These are phyloP conservation scores for Geranium rotundifolium DNA, from an alignment of 345 rosid genomes.

Conservation along the genomic window DNA sequence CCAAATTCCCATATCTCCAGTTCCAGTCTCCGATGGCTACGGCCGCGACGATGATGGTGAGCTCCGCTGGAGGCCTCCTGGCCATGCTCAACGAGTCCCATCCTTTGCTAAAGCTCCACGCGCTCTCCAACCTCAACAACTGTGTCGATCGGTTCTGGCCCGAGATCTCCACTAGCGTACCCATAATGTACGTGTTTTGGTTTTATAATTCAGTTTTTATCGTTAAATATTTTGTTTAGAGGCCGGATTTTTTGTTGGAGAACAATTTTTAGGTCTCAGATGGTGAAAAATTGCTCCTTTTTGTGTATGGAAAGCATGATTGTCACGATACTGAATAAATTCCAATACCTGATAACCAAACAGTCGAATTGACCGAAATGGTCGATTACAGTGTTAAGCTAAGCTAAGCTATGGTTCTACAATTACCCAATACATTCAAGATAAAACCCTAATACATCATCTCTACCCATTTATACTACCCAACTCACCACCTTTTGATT, in stretches of 20 bases:
- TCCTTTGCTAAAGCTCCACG: constrained; percentile 78
- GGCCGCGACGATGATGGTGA: constrained; percentile 67
- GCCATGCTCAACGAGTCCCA: constrained; percentile 94
- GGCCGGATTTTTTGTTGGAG: no score
- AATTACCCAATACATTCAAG: no score
- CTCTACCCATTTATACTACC: no score
- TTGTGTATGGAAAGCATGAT: no score
- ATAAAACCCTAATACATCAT: no score
- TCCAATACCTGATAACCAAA: no score
- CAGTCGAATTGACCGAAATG: no score
- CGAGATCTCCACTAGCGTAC: constrained; percentile 97
- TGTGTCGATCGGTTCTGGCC: constrained; percentile 95
- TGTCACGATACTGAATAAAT: no score
- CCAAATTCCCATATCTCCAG: neutral
- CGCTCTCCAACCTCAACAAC: constrained; percentile 73
- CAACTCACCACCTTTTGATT: no score
- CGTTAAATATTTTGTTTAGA: neutral
- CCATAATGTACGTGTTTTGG: constrained; percentile 49
- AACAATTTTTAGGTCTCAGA: neutral
- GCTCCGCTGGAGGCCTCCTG: constrained; percentile 88
- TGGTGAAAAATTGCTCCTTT: neutral
- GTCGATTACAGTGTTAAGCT: no score
- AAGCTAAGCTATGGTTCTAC: no score
- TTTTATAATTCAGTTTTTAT: constrained; percentile 5
- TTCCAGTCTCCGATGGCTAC: constrained; percentile 9